A percentile compares a stretch with the other conserved stretches of the same genome.
phyloP scores from a whole-genome alignment of 2,329 filamentous ascomycete species.

The Beauveria bassiana region DNA sequence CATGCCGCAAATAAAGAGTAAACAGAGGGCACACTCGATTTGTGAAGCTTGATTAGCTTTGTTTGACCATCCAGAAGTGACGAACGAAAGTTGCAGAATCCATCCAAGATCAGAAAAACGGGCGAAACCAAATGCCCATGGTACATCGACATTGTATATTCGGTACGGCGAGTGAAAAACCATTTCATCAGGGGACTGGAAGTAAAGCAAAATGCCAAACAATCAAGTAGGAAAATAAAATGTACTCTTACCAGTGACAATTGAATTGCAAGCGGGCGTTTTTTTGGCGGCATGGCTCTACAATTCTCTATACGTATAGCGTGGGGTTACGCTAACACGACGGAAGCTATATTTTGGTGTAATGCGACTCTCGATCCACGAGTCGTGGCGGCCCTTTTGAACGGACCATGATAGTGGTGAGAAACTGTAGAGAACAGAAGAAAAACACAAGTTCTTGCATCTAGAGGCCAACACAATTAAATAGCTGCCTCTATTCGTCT shows the following conservation, averaged over 20 bases:
- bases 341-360: no score
- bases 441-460: no score
- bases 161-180: conserved; percentile 15
- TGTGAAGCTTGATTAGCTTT: background rate
- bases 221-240: background rate
- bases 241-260: background rate
- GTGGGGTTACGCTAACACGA: no score
- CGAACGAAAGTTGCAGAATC: background rate
- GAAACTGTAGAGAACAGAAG: no score
- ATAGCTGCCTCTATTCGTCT: no score
- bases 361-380: no score
- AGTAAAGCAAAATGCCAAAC: background rate
- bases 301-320: no score
- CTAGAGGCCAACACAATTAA: no score
- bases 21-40: background rate
- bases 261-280: background rate
- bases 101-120: conserved; percentile 8
- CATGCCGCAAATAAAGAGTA: no score
- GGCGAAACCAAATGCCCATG: conserved; percentile 15
- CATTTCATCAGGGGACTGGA: conserved; percentile 12
- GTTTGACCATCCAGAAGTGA: background rate
- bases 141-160: conserved; percentile 13
- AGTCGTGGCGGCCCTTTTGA: no score
- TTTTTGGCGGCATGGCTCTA: background rate
- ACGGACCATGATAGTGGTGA: no score